Evolutionary conservation across 148 eudicot species (phyloP).

Genomic region (Persicaria maculosa): DNA sequence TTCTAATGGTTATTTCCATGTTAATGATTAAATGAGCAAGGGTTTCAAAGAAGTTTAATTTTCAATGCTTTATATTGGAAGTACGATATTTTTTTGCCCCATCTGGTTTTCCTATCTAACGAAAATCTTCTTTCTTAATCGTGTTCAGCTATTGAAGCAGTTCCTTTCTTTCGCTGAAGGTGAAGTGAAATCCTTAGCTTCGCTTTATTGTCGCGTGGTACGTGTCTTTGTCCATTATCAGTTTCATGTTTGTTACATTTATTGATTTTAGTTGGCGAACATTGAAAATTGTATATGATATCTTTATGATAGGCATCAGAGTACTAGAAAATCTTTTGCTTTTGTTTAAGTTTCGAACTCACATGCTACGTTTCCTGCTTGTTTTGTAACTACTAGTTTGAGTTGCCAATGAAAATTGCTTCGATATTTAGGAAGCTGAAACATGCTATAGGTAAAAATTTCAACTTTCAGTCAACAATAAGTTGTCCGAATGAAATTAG

Average conservation of each 20-base stretch:
- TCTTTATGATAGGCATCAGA: not conserved
- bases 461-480: not conserved
- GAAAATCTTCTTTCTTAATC: not conserved
- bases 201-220: conserved; percentile 84
- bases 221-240: conserved; percentile 13
- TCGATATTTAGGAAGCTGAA: not conserved
- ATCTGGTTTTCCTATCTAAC: not conserved
- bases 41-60: not conserved
- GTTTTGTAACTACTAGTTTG: not conserved
- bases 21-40: not conserved
- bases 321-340: not conserved
- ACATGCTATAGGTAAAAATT: not conserved
- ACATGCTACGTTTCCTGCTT: not conserved
- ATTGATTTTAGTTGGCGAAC: not conserved
- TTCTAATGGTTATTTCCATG: not conserved
- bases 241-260: not conserved
- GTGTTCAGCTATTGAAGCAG: conserved; percentile 49
- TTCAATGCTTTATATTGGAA: not conserved
- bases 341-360: not conserved
- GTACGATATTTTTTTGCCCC: not conserved
- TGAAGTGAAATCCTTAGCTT: conserved; percentile 75
- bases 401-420: not conserved
- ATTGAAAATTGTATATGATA: not conserved
- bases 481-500: not conserved
- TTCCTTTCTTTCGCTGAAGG: conserved; percentile 74